Evolutionary conservation across 768 basidiomycete genomes (phyloP).

Genomic region (Termitomyces sp.): DNA sequence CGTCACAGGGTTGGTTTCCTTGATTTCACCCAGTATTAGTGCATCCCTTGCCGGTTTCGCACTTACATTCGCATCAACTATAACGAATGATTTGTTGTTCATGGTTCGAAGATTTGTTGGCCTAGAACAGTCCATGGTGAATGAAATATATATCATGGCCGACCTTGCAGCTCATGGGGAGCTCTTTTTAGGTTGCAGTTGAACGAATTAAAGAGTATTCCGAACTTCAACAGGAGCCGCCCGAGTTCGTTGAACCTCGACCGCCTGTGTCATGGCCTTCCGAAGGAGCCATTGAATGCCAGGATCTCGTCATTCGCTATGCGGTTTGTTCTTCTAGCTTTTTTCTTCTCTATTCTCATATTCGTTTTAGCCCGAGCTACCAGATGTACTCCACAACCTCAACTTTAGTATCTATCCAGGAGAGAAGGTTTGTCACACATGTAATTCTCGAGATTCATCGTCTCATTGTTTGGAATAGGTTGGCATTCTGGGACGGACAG

Average conservation of each 20-base stretch:
- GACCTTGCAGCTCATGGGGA: not conserved
- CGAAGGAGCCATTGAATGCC: slow-evolving; percentile 59
- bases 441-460: not conserved
- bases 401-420: slow-evolving; percentile 68
- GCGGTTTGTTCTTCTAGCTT: slow-evolving; percentile 44
- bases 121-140: slow-evolving; percentile 88
- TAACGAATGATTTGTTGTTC: slow-evolving; percentile 68
- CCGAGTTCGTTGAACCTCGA: slow-evolving; percentile 85
- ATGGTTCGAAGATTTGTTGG: slow-evolving; percentile 76
- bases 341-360: not conserved
- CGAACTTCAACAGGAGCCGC: slow-evolving; percentile 66
- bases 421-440: slow-evolving; percentile 55
- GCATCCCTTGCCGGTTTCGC: slow-evolving; percentile 86
- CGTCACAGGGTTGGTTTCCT: slow-evolving; percentile 59
- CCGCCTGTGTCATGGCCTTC: slow-evolving; percentile 79
- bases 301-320: slow-evolving; percentile 73
- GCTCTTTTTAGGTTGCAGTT: slow-evolving; percentile 54
- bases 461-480: slow-evolving; percentile 29
- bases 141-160: not conserved
- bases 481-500: slow-evolving; percentile 68
- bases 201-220: slow-evolving; percentile 93
- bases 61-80: slow-evolving; percentile 74
- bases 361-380: slow-evolving; percentile 65
- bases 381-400: slow-evolving; percentile 76
- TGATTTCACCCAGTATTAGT: slow-evolving; percentile 64